Evolutionary conservation across 2,329 filamentous ascomycete species (phyloP).

Genomic region (Tolypocladium pustulatum): DNA sequence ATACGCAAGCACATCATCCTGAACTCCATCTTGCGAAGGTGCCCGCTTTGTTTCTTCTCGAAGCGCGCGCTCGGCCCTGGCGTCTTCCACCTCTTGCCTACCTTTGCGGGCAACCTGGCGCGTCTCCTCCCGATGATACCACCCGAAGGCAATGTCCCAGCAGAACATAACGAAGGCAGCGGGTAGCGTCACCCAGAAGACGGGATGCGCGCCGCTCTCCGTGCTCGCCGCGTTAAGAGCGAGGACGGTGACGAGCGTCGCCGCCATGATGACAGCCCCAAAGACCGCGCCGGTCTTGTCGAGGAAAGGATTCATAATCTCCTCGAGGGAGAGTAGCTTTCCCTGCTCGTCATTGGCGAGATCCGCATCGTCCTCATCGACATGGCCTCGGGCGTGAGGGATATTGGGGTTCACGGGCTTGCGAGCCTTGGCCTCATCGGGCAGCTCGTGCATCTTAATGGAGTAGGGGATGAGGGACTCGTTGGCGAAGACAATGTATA

Average conservation of each 20-base stretch:
- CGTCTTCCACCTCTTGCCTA: slow-evolving; percentile 19
- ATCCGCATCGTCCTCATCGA: slow-evolving; percentile 38
- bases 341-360: slow-evolving; percentile 35
- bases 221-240: slow-evolving; percentile 52
- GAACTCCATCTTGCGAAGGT: neutral
- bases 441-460: slow-evolving; percentile 59
- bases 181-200: slow-evolving; percentile 60
- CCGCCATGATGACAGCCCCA: slow-evolving; percentile 55
- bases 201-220: slow-evolving; percentile 38
- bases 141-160: slow-evolving; percentile 56
- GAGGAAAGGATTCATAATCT: slow-evolving; percentile 66
- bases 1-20: neutral
- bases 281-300: slow-evolving; percentile 57
- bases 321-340: slow-evolving; percentile 52
- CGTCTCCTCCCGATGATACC: slow-evolving; percentile 51
- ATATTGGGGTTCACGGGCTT: slow-evolving; percentile 65
- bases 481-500: slow-evolving; percentile 59
- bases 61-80: slow-evolving; percentile 7
- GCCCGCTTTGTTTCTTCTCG: neutral
- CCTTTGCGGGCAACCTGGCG: slow-evolving; percentile 50
- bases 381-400: slow-evolving; percentile 47
- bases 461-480: slow-evolving; percentile 51
- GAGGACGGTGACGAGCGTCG: slow-evolving; percentile 54
- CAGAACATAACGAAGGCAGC: slow-evolving; percentile 58
- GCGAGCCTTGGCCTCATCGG: slow-evolving; percentile 41